Percentiles rank a stretch among this genome's conserved stretches.
Evolutionary conservation across 139 green algal genomes (phyloP).

Genomic region (Bryopsis sp.): DNA sequence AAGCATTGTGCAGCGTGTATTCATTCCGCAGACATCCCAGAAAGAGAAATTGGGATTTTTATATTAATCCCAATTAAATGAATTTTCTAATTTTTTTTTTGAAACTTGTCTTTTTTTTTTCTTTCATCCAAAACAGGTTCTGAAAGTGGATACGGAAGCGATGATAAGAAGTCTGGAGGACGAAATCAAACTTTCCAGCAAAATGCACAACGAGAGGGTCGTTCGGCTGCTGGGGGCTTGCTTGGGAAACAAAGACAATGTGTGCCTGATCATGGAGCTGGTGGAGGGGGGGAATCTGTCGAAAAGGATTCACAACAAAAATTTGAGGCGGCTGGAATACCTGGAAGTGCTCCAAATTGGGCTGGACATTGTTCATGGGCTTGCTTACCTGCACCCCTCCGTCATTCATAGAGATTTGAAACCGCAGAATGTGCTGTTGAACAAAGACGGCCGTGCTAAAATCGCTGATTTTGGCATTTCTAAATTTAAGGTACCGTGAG

Average conservation of each 20-base stretch:
- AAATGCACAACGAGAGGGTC: conserved; percentile 41
- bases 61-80: too few relatives aligned
- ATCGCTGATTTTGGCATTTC: conserved; percentile 81
- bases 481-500: conserved; percentile 33
- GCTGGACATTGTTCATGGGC: conserved; percentile 45
- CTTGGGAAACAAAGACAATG: conserved; percentile 30
- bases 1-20: too few relatives aligned
- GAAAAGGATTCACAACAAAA: conserved; percentile 55
- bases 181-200: conserved; percentile 24
- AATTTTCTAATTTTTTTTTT: too few relatives aligned
- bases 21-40: too few relatives aligned
- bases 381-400: conserved; percentile 67
- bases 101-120: too few relatives aligned
- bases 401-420: conserved; percentile 75
- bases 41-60: not conserved
- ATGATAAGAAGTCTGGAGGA: conserved; percentile 4
- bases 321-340: conserved; percentile 41
- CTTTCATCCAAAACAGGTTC: too few relatives aligned
- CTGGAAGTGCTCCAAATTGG: conserved; percentile 55
- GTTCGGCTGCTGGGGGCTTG: conserved; percentile 55
- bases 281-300: conserved; percentile 55
- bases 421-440: conserved; percentile 70
- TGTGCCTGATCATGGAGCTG: conserved; percentile 79
- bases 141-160: conserved; percentile 24
- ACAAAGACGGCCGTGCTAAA: conserved; percentile 46